These are phyloP conservation scores for Fusarium sp. DNA, from an alignment of 2,329 filamentous ascomycete species.

Conservation along the genomic window DNA sequence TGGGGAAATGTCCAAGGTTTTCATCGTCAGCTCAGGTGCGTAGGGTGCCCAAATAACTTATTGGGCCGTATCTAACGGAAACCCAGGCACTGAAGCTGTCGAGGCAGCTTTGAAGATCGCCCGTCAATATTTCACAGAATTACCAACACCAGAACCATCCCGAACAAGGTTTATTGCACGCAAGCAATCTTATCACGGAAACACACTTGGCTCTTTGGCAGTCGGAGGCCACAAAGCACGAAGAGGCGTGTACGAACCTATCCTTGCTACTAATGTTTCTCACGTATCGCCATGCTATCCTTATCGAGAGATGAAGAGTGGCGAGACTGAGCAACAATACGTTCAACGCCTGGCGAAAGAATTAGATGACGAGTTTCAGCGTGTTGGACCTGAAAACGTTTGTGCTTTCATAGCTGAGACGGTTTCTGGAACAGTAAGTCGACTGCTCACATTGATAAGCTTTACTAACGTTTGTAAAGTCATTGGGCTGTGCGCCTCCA, in stretches of 20 bases:
- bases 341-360: conserved; percentile 24
- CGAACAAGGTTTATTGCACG: conserved; percentile 34
- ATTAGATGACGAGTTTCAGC: conserved; percentile 29
- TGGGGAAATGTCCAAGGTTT: conserved; percentile 28
- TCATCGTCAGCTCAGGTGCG: conserved; percentile 25
- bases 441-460: fast-evolving
- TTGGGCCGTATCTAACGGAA: background rate
- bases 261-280: conserved; percentile 40
- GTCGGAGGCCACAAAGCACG: conserved; percentile 29
- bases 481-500: conserved; percentile 27
- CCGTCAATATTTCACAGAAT: conserved; percentile 34
- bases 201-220: conserved; percentile 27
- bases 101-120: conserved; percentile 38
- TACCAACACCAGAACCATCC: conserved; percentile 17
- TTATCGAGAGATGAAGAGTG: conserved; percentile 37
- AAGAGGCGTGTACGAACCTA: conserved; percentile 42
- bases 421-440: conserved; percentile 33
- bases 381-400: conserved; percentile 26
- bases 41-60: fast-evolving
- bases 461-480: background rate
- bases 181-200: conserved; percentile 34
- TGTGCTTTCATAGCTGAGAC: conserved; percentile 40
- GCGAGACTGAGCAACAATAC: conserved; percentile 43
- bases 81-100: conserved; percentile 34
- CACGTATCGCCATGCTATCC: conserved; percentile 45